These are phyloP conservation scores for Alternaria sp. DNA, from an alignment of 2,329 filamentous ascomycete genomes.

Conservation along the genomic window DNA sequence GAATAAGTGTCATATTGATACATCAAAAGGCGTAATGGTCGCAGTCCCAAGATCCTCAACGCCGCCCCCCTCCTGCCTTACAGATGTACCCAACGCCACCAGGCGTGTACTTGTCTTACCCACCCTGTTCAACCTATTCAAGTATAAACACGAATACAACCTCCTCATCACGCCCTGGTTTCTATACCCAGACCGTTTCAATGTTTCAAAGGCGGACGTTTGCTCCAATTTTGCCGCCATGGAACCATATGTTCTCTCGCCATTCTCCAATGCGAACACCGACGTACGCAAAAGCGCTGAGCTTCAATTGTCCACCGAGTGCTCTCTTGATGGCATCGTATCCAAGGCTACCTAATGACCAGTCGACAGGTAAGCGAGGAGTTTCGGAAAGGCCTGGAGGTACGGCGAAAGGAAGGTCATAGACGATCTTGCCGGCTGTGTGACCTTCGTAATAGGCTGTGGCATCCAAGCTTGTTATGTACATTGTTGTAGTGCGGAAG, in stretches of 20 bases:
- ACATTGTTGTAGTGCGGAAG: conserved; percentile 74
- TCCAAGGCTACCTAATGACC: conserved; percentile 78
- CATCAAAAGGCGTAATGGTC: neutral
- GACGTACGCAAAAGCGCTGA: conserved; percentile 81
- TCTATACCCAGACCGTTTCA: neutral
- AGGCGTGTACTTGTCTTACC: neutral
- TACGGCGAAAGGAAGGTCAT: conserved; percentile 76
- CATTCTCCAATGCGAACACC: conserved; percentile 78
- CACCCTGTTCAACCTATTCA: neutral
- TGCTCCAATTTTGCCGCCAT: conserved; percentile 58
- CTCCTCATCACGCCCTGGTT: neutral
- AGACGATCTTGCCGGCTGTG: conserved; percentile 77
- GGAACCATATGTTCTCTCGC: conserved; percentile 67
- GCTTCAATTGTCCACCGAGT: conserved; percentile 77
- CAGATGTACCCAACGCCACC: conserved; percentile 1
- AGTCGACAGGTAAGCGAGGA: conserved; percentile 81
- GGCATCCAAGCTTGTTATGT: conserved; percentile 81
- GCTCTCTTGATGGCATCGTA: conserved; percentile 83
- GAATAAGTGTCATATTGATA: neutral
- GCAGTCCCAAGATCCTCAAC: conserved; percentile 1
- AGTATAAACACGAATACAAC: conserved; percentile 5
- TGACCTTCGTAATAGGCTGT: conserved; percentile 86
- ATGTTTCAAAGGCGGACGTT: conserved; percentile 53
- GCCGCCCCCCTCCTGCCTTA: neutral
- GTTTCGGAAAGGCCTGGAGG: conserved; percentile 76